Conservation (phyloP, 106 monocot genomes). For the Platanthera guangdongensis region DNA sequence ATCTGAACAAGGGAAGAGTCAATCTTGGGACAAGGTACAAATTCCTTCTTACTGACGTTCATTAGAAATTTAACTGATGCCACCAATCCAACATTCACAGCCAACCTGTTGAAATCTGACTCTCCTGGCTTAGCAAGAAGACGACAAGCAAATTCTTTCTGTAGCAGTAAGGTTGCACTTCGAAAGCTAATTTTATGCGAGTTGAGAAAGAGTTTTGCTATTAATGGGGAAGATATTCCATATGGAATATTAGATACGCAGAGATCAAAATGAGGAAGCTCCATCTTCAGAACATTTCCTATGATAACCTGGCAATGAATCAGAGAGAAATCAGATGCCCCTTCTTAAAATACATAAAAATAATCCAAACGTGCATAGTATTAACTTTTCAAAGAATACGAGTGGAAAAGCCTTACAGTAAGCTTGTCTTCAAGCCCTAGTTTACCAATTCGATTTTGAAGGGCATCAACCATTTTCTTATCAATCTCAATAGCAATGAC, state of each 20-base stretch:
- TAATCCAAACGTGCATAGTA: neutral
- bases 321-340: neutral
- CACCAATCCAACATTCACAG: constrained; percentile 61
- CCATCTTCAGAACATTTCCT: constrained; percentile 50
- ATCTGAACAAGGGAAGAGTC: constrained; percentile 74
- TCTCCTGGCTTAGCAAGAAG: constrained; percentile 65
- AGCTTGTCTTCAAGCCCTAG: constrained; percentile 42
- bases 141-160: constrained; percentile 80
- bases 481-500: constrained; percentile 86
- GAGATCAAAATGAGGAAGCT: constrained; percentile 57
- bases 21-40: constrained; percentile 71
- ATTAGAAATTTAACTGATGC: constrained; percentile 53
- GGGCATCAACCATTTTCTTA: constrained; percentile 63
- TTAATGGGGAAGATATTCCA: constrained; percentile 79
- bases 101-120: constrained; percentile 67
- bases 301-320: constrained; percentile 43
- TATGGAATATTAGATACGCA: constrained; percentile 95
- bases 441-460: constrained; percentile 25
- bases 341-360: neutral
- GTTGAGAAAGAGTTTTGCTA: constrained; percentile 61
- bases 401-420: constrained; percentile 28
- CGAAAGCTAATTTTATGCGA: constrained; percentile 30
- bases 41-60: constrained; percentile 78
- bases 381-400: neutral
- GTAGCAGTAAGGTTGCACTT: constrained; percentile 66